phyloP scores from a whole-genome alignment of 805 yeast species.

The Candida tallmaniae region DNA sequence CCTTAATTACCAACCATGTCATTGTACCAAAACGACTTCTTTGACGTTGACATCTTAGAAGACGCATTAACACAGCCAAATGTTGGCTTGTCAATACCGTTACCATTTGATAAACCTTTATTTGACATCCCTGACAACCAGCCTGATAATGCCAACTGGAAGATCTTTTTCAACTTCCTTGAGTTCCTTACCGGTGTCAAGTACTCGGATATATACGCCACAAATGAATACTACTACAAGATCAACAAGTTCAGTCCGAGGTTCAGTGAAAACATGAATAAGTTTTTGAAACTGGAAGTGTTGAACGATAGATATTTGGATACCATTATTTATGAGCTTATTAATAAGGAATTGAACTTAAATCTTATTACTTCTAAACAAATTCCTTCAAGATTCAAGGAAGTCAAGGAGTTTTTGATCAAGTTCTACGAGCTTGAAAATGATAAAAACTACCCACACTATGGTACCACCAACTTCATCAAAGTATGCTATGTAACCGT shows the following conservation, averaged over 20 bases:
- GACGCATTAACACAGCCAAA: conserved; percentile 27
- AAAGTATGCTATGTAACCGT: conserved; percentile 36
- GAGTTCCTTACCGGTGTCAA: conserved; percentile 25
- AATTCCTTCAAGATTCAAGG: conserved; percentile 26
- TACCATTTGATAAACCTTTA: conserved; percentile 29
- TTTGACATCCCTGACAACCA: conserved; percentile 27
- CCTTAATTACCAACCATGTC: no score
- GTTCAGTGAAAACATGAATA: conserved; percentile 23
- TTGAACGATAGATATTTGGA: conserved; percentile 31
- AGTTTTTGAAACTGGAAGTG: conserved; percentile 30
- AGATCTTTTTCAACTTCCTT: conserved; percentile 27
- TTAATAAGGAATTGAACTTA: conserved; percentile 35
- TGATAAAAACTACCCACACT: conserved; percentile 33
- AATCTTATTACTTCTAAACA: conserved; percentile 32
- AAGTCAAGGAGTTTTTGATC: conserved; percentile 37
- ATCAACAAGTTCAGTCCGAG: conserved; percentile 26
- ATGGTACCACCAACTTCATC: conserved; percentile 21
- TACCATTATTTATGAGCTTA: conserved; percentile 29
- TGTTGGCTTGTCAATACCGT: conserved; percentile 32
- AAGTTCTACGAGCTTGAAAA: conserved; percentile 32
- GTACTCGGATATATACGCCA: conserved; percentile 25
- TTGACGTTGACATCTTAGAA: conserved; percentile 38
- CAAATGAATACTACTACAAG: conserved; percentile 31
- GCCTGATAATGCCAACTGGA: conserved; percentile 19
- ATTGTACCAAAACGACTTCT: conserved; percentile 10